A percentile compares a stretch with the other conserved stretches of the same genome.
Conservation (phyloP, 768 basidiomycete genomes). For the Albatrellus ellisii region DNA sequence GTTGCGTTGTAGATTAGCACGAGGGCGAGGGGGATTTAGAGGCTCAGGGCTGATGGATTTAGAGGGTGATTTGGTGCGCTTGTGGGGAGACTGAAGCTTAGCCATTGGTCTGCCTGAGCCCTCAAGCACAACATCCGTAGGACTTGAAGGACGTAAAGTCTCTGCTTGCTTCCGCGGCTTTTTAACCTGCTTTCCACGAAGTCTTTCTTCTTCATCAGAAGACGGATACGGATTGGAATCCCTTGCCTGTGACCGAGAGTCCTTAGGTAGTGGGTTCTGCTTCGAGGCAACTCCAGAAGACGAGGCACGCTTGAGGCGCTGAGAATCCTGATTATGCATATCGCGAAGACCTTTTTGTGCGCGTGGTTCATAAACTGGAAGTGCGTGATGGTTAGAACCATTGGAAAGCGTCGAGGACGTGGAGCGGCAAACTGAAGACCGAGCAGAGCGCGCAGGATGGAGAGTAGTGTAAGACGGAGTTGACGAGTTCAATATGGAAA, state of each 20-base stretch:
- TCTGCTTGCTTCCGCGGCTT: slow-evolving; percentile 9
- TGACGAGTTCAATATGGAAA: slow-evolving; percentile 25
- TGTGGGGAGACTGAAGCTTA: too few species aligned
- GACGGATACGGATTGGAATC: slow-evolving; percentile 1
- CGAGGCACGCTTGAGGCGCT: slow-evolving; percentile 12
- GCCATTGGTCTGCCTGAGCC: not conserved
- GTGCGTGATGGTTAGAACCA: slow-evolving; percentile 5
- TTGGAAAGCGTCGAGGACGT: slow-evolving; percentile 8
- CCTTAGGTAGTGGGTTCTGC: too few species aligned
- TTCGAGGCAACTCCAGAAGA: slow-evolving; percentile 10
- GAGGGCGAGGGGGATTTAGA: slow-evolving; percentile 2
- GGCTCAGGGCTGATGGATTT: slow-evolving; percentile 3
- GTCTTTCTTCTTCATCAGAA: slow-evolving; percentile 1
- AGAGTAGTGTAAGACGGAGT: slow-evolving; percentile 14
- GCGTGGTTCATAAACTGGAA: slow-evolving; percentile 8
- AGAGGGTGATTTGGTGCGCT: too few species aligned
- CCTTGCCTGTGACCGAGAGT: too few species aligned
- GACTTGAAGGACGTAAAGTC: not conserved
- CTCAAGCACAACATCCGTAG: not conserved
- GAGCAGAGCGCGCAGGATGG: slow-evolving; percentile 6
- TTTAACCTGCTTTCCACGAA: slow-evolving; percentile 8
- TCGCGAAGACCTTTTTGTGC: slow-evolving; percentile 5
- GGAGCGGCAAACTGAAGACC: slow-evolving; percentile 1
- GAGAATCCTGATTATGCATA: slow-evolving; percentile 4
- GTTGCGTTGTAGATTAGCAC: slow-evolving; percentile 9